Evolutionary conservation across 768 basidiomycete genomes (phyloP), one percentile per base, ranked within the genome.

Genomic region (Ephemerocybe angulata): DNA sequence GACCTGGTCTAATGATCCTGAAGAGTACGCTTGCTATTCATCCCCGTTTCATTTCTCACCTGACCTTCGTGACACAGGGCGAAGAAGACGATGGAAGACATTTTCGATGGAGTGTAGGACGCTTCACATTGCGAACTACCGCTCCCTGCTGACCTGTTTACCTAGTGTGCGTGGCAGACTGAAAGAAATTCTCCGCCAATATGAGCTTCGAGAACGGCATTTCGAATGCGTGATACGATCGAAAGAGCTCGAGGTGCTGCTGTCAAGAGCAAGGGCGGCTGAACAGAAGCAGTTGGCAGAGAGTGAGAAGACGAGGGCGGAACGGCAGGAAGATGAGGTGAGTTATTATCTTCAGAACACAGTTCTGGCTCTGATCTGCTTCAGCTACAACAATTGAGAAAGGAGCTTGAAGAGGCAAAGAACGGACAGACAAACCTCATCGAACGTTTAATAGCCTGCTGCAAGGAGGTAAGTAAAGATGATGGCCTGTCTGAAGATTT

Each of bases 171-270:
- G 89, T 30, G 89, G 90, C 70, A 85, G 92, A 46, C 76, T 94
- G 69, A 93, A 92, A 65, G 88, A 92, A 61, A 82, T 94, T 31
- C 81, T 94, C 41, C 83, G 85, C 24, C 91, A 93, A 65, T 94
- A 94, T 65, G 88, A 94, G 64, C 83, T 93, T 53, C 87, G 92
- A 56, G 92, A 94, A 73, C 86, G 85, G 66, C 92, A 94, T 75
- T 94, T 93, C 62, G 92, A 93, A 72, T 92, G 90, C 59, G 87
- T 94, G 27, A 86, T 94, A 53, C 88, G 92, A 38, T 93, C 92
- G 40, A 94, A 94, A 70, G 92, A 94, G 69, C 80, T 94, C 22
- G 92, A 94, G 66, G 88, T 94, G 15, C 72, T 94, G 19, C 77
- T 94, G 15, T 91, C 92, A 46, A 84, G 90, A 29, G 92, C 92